Conservation (phyloP, 2,329 filamentous ascomycete genomes). For the Calonectria pseudoreteaudii region DNA sequence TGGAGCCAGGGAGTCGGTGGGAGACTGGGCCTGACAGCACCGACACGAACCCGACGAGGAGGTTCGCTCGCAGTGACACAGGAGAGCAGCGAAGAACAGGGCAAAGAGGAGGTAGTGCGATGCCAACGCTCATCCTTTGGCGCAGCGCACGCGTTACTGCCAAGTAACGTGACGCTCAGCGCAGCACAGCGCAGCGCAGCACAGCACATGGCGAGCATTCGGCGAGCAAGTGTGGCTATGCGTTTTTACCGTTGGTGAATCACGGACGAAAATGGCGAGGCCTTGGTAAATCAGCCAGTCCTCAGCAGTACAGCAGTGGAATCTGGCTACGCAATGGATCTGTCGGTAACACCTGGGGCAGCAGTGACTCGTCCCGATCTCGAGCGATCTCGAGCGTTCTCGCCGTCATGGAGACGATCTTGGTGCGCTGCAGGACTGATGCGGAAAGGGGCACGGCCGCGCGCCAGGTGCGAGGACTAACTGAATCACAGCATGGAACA, state of each 20-base stretch:
- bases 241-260: background rate
- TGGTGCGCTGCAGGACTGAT: background rate
- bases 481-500: conserved; percentile 9
- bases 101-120: background rate
- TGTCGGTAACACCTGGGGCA: background rate
- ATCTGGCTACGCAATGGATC: background rate
- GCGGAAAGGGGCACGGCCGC: background rate
- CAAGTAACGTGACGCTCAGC: background rate
- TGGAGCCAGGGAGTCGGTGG: background rate
- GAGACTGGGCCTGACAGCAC: background rate
- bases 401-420: background rate
- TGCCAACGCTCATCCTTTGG: background rate
- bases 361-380: conserved; percentile 4
- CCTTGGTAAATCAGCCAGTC: background rate
- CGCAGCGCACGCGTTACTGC: background rate
- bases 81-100: background rate
- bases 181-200: too few species aligned
- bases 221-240: background rate
- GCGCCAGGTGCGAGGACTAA: background rate
- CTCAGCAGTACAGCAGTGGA: background rate
- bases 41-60: background rate
- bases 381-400: background rate
- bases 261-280: background rate
- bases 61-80: background rate
- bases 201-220: conserved; percentile 4